Evolutionary conservation across 768 basidiomycete species (phyloP).

Genomic region (Leccinum broughii): DNA sequence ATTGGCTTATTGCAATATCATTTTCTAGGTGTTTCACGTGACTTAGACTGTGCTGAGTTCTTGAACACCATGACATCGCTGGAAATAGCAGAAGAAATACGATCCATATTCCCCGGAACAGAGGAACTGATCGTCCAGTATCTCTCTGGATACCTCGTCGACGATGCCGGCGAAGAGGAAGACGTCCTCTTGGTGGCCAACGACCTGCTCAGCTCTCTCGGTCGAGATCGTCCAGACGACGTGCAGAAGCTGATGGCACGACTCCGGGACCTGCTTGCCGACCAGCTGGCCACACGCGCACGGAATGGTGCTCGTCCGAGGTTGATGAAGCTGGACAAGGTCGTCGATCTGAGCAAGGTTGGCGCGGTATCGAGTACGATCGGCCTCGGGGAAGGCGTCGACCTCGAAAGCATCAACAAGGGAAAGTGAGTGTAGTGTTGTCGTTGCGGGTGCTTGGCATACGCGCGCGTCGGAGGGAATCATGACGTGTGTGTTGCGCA

Average conservation of each 20-base stretch:
- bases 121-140: constrained; percentile 88
- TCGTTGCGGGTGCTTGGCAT: constrained; percentile 1
- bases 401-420: constrained; percentile 91
- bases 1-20: constrained; percentile 15
- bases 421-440: constrained; percentile 70
- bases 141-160: constrained; percentile 83
- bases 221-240: constrained; percentile 55
- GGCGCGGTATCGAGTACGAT: constrained; percentile 77
- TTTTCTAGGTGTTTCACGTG: background rate
- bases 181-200: constrained; percentile 79
- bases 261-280: constrained; percentile 63
- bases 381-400: constrained; percentile 78
- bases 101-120: constrained; percentile 65
- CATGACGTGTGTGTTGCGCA: constrained; percentile 14
- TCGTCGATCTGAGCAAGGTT: constrained; percentile 85
- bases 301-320: constrained; percentile 64
- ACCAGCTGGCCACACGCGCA: constrained; percentile 57
- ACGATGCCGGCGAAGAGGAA: constrained; percentile 87
- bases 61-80: constrained; percentile 57
- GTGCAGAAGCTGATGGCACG: constrained; percentile 67
- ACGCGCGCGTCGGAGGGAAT: constrained; percentile 2
- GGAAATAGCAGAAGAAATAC: constrained; percentile 80
- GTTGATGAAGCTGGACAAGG: constrained; percentile 76
- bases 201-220: constrained; percentile 74
- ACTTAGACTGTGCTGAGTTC: background rate